A percentile compares a stretch with the other conserved stretches of the same genome.
phyloP scores from a whole-genome alignment of 352 stramenopile species.

The Pythium utonaiense region DNA sequence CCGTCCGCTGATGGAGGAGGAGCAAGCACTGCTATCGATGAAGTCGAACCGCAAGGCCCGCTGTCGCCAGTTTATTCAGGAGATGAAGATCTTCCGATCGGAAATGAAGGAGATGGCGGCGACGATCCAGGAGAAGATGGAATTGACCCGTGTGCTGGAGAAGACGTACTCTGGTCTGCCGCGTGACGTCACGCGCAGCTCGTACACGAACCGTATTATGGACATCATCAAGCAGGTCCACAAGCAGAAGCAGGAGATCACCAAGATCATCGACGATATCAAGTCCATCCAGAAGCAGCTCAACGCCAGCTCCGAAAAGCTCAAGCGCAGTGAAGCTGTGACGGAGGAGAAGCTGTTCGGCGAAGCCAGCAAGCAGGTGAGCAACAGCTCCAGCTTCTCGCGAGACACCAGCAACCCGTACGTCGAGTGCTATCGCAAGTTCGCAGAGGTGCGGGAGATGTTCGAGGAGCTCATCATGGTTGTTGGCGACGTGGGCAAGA shows the following conservation, averaged over 20 bases:
- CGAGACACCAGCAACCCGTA: conserved; percentile 35
- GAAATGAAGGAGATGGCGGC: conserved; percentile 67
- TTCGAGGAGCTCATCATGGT: conserved; percentile 81
- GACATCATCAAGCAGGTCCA: conserved; percentile 90
- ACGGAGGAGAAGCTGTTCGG: conserved; percentile 83
- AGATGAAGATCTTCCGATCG: conserved; percentile 57
- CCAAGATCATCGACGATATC: conserved; percentile 80
- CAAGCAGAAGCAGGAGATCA: conserved; percentile 87
- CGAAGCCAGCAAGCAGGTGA: conserved; percentile 36
- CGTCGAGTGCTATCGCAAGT: conserved; percentile 83
- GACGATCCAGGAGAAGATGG: conserved; percentile 71
- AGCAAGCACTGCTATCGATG: conserved; percentile 34
- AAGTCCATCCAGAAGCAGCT: conserved; percentile 74
- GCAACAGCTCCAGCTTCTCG: conserved; percentile 3
- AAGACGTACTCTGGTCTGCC: conserved; percentile 46
- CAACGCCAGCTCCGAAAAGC: conserved; percentile 69
- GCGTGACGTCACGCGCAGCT: conserved; percentile 58
- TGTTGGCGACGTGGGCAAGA: conserved; percentile 64
- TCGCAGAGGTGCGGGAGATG: conserved; percentile 73
- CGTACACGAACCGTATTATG: conserved; percentile 88
- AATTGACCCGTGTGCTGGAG: conserved; percentile 50
- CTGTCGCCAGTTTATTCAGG: conserved; percentile 52
- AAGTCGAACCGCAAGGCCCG: conserved; percentile 51
- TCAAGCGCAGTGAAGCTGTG: conserved; percentile 80
- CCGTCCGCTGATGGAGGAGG: conserved; percentile 42